phyloP scores from a whole-genome alignment of 805 yeast genomes.

The Ogataea nitratoaversa region DNA sequence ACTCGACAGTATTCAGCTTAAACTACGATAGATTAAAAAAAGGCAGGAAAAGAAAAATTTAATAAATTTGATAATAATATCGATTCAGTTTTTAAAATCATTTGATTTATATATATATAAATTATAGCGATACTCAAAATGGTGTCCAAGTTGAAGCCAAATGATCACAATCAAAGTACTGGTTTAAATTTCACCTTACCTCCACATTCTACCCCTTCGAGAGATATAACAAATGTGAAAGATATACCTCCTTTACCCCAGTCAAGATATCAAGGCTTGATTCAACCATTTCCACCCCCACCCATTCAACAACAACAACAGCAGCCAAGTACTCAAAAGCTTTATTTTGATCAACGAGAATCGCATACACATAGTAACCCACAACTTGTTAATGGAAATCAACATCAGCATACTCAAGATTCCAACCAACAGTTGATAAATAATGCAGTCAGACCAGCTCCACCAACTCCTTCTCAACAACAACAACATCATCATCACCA shows the following conservation, averaged over 20 bases:
- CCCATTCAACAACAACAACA: too few relatives aligned
- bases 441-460: too few relatives aligned
- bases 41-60: too few relatives aligned
- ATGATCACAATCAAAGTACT: slow-evolving; percentile 2
- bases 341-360: neutral
- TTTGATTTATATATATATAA: too few relatives aligned
- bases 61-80: too few relatives aligned
- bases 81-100: too few relatives aligned
- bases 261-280: slow-evolving; percentile 11
- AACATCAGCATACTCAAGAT: neutral
- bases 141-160: slow-evolving; percentile 4
- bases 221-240: slow-evolving; percentile 6
- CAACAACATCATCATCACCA: too few relatives aligned
- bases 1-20: too few relatives aligned
- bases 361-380: slow-evolving; percentile 5
- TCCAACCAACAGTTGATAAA: neutral
- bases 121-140: slow-evolving; percentile 3
- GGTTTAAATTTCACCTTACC: slow-evolving; percentile 9
- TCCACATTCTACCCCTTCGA: neutral
- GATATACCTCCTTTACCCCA: slow-evolving; percentile 21
- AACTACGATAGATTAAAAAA: too few relatives aligned
- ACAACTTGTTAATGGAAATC: neutral
- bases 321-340: neutral
- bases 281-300: slow-evolving; percentile 4
- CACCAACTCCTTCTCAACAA: too few relatives aligned